These are phyloP conservation scores for Rhynchosporium agropyri DNA, from an alignment of 2,329 filamentous ascomycete genomes.

Conservation along the genomic window DNA sequence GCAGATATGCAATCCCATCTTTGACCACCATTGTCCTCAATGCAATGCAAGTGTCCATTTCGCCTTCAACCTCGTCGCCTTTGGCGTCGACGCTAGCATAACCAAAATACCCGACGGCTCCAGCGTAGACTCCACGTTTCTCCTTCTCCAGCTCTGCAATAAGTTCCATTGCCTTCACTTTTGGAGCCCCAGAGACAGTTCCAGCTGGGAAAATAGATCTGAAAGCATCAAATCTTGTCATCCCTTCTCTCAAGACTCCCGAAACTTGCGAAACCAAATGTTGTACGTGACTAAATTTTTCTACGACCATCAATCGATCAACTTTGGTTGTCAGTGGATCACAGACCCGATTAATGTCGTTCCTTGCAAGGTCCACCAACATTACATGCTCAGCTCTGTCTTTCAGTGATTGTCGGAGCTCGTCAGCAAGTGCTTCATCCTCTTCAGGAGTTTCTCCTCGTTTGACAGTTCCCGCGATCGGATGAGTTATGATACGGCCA, in stretches of 20 bases:
- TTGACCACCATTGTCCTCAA: conserved; percentile 89
- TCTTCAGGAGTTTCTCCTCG: conserved; percentile 80
- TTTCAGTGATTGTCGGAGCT: conserved; percentile 79
- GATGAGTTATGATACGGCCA: conserved; percentile 90
- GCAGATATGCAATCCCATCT: conserved; percentile 87
- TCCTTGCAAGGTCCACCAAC: conserved; percentile 93
- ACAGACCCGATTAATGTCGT: conserved; percentile 95
- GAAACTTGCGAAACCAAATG: conserved; percentile 96
- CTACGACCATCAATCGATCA: conserved; percentile 90
- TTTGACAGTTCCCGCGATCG: conserved; percentile 94
- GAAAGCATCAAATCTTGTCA: conserved; percentile 94
- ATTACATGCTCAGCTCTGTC: conserved; percentile 96
- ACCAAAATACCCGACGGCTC: conserved; percentile 95
- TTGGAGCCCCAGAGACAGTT: conserved; percentile 92
- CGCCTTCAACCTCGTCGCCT: conserved; percentile 69
- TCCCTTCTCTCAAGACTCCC: conserved; percentile 78
- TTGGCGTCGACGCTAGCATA: conserved; percentile 72
- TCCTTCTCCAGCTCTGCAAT: conserved; percentile 93
- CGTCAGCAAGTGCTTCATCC: conserved; percentile 76
- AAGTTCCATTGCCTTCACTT: conserved; percentile 95
- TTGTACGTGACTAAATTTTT: conserved; percentile 96
- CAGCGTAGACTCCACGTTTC: conserved; percentile 93
- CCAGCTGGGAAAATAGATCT: conserved; percentile 95
- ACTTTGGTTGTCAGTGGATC: conserved; percentile 88
- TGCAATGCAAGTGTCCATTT: conserved; percentile 84